Evolutionary conservation across 2,329 filamentous ascomycete genomes (phyloP).

Genomic region (Alternaria postmessia): DNA sequence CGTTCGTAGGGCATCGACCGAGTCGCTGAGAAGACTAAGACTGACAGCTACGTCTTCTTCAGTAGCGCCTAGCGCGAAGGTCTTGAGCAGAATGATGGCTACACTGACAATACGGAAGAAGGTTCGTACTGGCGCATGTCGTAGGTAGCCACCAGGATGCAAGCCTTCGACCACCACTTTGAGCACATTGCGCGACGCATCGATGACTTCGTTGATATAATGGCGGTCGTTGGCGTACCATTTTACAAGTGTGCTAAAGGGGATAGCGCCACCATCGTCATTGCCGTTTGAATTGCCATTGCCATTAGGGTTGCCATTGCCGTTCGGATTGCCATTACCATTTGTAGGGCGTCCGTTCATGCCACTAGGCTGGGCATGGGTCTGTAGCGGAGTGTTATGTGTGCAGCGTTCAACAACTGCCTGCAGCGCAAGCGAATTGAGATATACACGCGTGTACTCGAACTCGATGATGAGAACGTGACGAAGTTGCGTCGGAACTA

Average conservation of each 20-base stretch:
- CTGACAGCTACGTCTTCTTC: conserved; percentile 80
- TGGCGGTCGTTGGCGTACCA: conserved; percentile 67
- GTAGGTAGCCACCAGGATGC: conserved; percentile 76
- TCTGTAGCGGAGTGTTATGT: conserved; percentile 66
- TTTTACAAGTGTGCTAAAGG: conserved; percentile 55
- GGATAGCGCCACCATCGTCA: conserved; percentile 54
- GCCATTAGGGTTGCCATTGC: conserved; percentile 24
- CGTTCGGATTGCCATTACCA: conserved; percentile 33
- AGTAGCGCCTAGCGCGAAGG: conserved; percentile 81
- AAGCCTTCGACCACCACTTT: conserved; percentile 79
- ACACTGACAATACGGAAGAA: conserved; percentile 88
- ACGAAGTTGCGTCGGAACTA: conserved; percentile 66
- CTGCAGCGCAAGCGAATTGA: conserved; percentile 93
- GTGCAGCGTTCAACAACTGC: conserved; percentile 94
- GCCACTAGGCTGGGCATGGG: conserved; percentile 43
- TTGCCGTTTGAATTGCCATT: conserved; percentile 21
- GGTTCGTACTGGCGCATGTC: conserved; percentile 82
- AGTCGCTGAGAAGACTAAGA: conserved; percentile 76
- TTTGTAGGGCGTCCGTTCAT: conserved; percentile 29
- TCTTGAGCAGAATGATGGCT: conserved; percentile 84
- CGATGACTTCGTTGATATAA: conserved; percentile 75
- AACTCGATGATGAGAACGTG: conserved; percentile 93
- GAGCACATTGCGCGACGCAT: conserved; percentile 78
- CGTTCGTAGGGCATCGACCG: conserved; percentile 75
- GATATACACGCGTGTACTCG: conserved; percentile 91